These are phyloP conservation scores for Neurospora sublineolata DNA, from an alignment of 495 filamentous ascomycete species.

Conservation along the genomic window DNA sequence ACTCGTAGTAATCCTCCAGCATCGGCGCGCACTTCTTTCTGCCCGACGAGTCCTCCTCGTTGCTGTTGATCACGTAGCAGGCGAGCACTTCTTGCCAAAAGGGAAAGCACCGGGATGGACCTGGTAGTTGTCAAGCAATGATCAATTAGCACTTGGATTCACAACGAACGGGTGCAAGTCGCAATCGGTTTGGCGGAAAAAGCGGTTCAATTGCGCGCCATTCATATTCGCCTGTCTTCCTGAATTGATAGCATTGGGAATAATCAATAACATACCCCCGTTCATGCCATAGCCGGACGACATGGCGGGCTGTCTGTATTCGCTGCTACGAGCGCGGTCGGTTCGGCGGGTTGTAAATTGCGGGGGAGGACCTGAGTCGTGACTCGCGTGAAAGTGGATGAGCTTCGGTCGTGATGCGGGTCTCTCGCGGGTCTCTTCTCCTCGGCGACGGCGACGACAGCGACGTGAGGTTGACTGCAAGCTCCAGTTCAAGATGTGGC, in stretches of 20 bases:
- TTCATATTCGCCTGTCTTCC: not conserved
- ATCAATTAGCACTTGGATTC: not conserved
- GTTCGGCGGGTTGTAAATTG: not conserved
- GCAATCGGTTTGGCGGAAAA: not conserved
- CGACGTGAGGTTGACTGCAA: not conserved
- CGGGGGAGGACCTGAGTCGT: not conserved
- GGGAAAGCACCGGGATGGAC: constrained; percentile 84
- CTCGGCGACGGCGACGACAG: not conserved
- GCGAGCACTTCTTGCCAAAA: constrained; percentile 95
- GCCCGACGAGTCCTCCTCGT: constrained; percentile 58
- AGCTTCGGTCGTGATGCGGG: not conserved
- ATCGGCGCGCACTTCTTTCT: constrained; percentile 84
- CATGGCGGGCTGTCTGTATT: constrained; percentile 41
- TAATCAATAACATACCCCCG: constrained; percentile 47
- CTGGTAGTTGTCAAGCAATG: constrained; percentile 30
- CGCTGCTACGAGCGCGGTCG: not conserved
- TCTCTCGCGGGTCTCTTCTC: not conserved
- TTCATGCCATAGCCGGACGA: constrained; percentile 72
- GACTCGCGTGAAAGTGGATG: not conserved
- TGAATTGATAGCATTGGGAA: not conserved
- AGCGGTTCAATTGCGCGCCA: not conserved
- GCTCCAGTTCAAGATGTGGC: not conserved
- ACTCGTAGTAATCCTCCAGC: constrained; percentile 96
- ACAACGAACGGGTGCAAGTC: not conserved
- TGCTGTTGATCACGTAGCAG: constrained; percentile 79